These are phyloP conservation scores for Capronia epimyces DNA, from an alignment of 2,329 filamentous ascomycete species.

Conservation along the genomic window DNA sequence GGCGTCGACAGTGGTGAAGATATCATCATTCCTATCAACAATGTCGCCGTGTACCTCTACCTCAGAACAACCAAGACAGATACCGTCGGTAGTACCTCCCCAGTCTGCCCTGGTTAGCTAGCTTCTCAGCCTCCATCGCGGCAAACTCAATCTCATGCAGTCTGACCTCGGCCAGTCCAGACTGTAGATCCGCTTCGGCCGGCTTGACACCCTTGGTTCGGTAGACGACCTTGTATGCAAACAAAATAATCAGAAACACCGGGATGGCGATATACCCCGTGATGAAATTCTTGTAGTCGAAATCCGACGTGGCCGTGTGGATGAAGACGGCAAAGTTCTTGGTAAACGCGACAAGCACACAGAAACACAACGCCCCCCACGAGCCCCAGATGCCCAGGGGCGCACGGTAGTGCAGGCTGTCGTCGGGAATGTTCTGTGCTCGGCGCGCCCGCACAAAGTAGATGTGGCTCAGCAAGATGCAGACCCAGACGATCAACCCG, in stretches of 20 bases:
- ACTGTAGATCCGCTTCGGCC: neutral
- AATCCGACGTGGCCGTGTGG: slow-evolving; percentile 42
- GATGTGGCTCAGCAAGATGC: slow-evolving; percentile 62
- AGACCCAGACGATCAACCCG: slow-evolving; percentile 62
- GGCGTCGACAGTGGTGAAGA: too few relatives aligned
- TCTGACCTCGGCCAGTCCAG: neutral
- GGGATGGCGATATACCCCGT: slow-evolving; percentile 45
- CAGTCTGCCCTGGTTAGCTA: neutral
- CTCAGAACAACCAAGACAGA: neutral
- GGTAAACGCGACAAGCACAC: slow-evolving; percentile 66
- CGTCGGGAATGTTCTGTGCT: slow-evolving; percentile 54
- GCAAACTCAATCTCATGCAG: neutral
- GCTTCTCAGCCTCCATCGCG: neutral
- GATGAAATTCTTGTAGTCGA: slow-evolving; percentile 70
- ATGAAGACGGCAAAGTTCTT: slow-evolving; percentile 76
- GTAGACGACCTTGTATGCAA: neutral
- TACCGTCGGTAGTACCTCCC: neutral
- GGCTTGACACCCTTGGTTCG: neutral
- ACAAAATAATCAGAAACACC: neutral
- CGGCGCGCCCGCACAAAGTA: slow-evolving; percentile 58
- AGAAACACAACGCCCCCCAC: slow-evolving; percentile 62
- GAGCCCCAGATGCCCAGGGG: slow-evolving; percentile 68
- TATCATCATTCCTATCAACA: neutral
- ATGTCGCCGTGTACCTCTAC: too few relatives aligned
- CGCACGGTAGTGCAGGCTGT: slow-evolving; percentile 57